Percentiles rank a stretch among this genome's conserved stretches.
Conservation (phyloP, 1,284 basidiomycete species). For the Apiotrichum porosum region DNA sequence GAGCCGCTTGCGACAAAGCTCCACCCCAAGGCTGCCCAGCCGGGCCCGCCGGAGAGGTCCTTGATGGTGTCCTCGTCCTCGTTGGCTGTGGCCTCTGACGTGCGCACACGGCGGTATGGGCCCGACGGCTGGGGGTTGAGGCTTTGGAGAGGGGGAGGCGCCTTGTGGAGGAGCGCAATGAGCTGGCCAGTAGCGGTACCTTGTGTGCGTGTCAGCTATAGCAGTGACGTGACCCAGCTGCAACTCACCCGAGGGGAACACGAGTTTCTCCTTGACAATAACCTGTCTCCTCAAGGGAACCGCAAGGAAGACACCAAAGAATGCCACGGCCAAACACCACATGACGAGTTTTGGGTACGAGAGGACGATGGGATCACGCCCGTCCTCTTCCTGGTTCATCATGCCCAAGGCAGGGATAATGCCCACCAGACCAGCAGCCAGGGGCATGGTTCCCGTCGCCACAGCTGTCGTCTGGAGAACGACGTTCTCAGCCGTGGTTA, state of each 20-base stretch:
- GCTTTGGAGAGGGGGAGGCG: slow-evolving; percentile 28
- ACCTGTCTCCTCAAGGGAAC: slow-evolving; percentile 91
- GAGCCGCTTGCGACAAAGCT: slow-evolving; percentile 67
- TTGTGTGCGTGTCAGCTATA: no score
- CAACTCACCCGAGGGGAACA: slow-evolving; percentile 89
- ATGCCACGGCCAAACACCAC: slow-evolving; percentile 70
- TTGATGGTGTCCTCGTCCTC: slow-evolving; percentile 39
- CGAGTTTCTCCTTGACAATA: slow-evolving; percentile 89
- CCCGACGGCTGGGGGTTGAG: slow-evolving; percentile 8
- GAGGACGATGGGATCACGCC: slow-evolving; percentile 66
- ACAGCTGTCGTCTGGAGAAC: slow-evolving; percentile 93
- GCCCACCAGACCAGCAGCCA: slow-evolving; percentile 91
- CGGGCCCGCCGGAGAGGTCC: slow-evolving; percentile 54
- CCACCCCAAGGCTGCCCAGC: slow-evolving; percentile 67
- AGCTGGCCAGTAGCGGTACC: slow-evolving; percentile 96
- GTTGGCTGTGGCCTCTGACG: background rate
- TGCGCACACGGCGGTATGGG: slow-evolving; percentile 30
- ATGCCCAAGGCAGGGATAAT: slow-evolving; percentile 85
- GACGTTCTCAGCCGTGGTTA: slow-evolving; percentile 84
- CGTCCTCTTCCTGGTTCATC: slow-evolving; percentile 69
- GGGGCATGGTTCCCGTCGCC: slow-evolving; percentile 76
- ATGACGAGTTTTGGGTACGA: slow-evolving; percentile 65
- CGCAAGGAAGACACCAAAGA: slow-evolving; percentile 93
- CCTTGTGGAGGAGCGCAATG: slow-evolving; percentile 77
- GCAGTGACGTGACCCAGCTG: no score